Base-by-base conservation (phyloP, 2,329 filamentous ascomycete species). In the Trichoderma cornu-damae region DNA sequence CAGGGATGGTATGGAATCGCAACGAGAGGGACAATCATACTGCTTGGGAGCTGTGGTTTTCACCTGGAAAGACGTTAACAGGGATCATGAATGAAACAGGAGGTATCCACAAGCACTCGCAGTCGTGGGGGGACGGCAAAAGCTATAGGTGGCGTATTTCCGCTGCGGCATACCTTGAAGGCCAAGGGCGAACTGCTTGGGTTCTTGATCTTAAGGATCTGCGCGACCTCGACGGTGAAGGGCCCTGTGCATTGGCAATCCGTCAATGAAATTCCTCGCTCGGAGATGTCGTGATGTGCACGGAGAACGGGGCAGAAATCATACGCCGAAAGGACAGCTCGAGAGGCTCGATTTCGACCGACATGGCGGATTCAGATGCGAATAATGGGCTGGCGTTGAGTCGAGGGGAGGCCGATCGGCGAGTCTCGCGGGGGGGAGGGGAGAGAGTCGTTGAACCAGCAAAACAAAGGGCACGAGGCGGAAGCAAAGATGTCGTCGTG, bases 1-100 rank as follows among this genome's bases (percentile, higher is more conserved):
- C 24, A 35, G 8, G n/a, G 24, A 22, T 7, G 16, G 8, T 18
- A 14, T 30, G 30, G 34, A 24, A 47, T 16, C 42, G n/a, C 60
- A 44, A 43, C 14, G 46, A 32, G 48, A 59, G 28, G n/a, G 61
- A 74, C 88, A 32, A 18, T 53, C 58, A 70, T 89, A 99, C 93
- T 97, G 94, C 78, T 97, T 97, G 32, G 94, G 94, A 49, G 94
- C 94, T 62, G 94, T 99, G 48, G 94, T 99, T 85, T 99, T 99
- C 75, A 99, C 94, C 91, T 96, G 66, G 12, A 35, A 52, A 30
- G 7, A 40, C 37, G 56, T 66, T 32, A 68, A 61, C 51, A 61
- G 30, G 26, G 32, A 30, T 42, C 12, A 28, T 30, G 37, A n/a
- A 37, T 58, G 46, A 58, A 42, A 51, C 38, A 51, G 47, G 30